phyloP scores from a whole-genome alignment of 1,284 basidiomycete species.

The Trametes pubescens region DNA sequence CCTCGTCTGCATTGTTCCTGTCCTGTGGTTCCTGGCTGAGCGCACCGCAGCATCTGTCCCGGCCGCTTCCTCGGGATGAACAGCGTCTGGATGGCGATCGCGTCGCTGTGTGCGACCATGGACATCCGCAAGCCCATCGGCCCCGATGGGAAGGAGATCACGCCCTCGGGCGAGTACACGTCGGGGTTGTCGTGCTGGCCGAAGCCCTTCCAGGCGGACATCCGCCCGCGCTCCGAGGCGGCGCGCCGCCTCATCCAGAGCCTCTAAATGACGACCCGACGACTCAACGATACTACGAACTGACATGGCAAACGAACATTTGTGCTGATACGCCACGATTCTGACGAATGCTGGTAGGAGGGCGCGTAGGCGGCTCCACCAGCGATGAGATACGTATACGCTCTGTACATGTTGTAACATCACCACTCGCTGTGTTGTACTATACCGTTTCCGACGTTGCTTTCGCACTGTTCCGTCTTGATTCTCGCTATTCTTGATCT shows the following conservation, averaged over 20 bases:
- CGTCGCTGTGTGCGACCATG: conserved; percentile 33
- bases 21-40: background rate
- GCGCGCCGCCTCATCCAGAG: conserved; percentile 26
- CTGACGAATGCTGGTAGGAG: background rate
- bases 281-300: background rate
- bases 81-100: conserved; percentile 37
- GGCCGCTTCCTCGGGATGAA: conserved; percentile 36
- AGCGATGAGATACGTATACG: background rate
- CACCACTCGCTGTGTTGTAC: conserved; percentile 4
- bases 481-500: background rate
- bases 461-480: conserved; percentile 1
- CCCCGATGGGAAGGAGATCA: conserved; percentile 31
- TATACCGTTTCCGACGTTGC: background rate
- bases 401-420: conserved; percentile 13
- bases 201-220: conserved; percentile 36
- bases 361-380: background rate
- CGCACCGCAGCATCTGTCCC: conserved; percentile 29
- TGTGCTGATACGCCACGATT: background rate
- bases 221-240: conserved; percentile 36
- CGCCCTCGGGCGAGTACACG: conserved; percentile 30
- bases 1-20: background rate
- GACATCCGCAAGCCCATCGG: conserved; percentile 34
- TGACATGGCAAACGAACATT: background rate
- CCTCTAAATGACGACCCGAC: background rate
- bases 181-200: conserved; percentile 34